These are phyloP conservation scores for Pseudonitzschia multiseries DNA, from an alignment of 108 stramenopile genomes.

Conservation along the genomic window DNA sequence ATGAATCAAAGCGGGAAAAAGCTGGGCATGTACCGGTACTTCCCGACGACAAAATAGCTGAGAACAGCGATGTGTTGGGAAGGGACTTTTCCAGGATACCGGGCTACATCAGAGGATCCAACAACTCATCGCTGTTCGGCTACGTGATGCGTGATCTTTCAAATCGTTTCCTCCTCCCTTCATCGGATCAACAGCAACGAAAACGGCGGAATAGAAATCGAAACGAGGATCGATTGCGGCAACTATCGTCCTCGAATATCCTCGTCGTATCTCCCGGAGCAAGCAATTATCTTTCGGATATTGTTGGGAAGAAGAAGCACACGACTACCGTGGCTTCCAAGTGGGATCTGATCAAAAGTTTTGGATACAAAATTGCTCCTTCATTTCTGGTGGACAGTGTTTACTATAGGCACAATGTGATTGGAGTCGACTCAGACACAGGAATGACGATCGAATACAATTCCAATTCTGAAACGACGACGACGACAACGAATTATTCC, in stretches of 20 bases:
- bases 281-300: not conserved
- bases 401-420: not conserved
- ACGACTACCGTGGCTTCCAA: not conserved
- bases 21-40: not conserved
- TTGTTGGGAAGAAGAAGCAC: not conserved
- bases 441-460: not conserved
- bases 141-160: conserved; percentile 24
- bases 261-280: conserved; percentile 2
- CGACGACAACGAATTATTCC: not conserved
- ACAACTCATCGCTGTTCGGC: conserved; percentile 14
- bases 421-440: not conserved
- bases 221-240: not conserved
- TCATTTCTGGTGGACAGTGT: conserved; percentile 3
- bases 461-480: not conserved
- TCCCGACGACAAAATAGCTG: not conserved
- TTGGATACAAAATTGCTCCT: not conserved
- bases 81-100: conserved; percentile 16
- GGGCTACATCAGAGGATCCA: conserved; percentile 15
- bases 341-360: not conserved
- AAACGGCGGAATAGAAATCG: not conserved
- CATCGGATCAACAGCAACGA: not conserved
- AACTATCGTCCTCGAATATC: not conserved
- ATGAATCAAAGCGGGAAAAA: too few species aligned
- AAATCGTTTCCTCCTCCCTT: conserved; percentile 14
- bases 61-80: too few species aligned